Evolutionary conservation across 371 early-diverging fungal species (phyloP).

Genomic region (Zancudomyces culisetae): DNA sequence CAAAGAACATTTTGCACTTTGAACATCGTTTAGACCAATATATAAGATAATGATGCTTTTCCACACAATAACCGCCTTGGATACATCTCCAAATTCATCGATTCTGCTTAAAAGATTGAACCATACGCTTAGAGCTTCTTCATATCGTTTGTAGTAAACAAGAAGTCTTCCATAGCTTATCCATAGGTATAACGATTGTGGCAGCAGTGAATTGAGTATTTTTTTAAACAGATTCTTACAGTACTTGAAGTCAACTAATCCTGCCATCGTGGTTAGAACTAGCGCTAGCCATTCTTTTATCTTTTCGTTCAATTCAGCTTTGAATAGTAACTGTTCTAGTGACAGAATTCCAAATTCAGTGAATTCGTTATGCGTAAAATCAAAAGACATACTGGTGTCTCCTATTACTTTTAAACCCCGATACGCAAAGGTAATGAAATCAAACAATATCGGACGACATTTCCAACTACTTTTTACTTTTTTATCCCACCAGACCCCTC

Average conservation of each 20-base stretch:
- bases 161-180: neutral
- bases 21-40: neutral
- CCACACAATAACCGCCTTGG: neutral
- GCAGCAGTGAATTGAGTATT: neutral
- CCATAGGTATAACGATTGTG: neutral
- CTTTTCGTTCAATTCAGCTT: no score
- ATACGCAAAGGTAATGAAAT: no score
- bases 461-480: no score
- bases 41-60: neutral
- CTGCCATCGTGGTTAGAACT: neutral
- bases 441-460: no score
- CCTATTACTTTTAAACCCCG: no score
- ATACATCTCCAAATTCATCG: neutral
- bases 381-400: no score
- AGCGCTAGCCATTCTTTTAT: neutral
- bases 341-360: no score
- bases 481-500: no score
- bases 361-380: no score
- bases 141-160: no score
- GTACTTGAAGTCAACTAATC: neutral
- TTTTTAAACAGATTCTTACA: neutral
- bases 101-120: neutral
- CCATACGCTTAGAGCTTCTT: constrained; percentile 3
- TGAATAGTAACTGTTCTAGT: no score
- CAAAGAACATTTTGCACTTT: constrained; percentile 3